phyloP scores from a whole-genome alignment of 441 rosid species.

The Populus tomentosa region DNA sequence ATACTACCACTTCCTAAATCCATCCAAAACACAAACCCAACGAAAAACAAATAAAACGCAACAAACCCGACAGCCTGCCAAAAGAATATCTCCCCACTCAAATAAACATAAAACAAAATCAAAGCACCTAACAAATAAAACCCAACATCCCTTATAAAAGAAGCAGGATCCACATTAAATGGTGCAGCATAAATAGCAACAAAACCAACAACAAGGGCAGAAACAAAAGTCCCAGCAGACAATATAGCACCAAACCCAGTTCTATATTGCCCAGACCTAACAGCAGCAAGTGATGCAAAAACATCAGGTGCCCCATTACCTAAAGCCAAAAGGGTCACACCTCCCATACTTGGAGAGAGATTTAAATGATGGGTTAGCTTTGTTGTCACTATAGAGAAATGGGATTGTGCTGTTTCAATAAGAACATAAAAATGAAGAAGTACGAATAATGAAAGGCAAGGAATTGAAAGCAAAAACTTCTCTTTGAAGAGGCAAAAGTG shows the following conservation, averaged over 20 bases:
- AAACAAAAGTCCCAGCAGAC: slow-evolving; percentile 89
- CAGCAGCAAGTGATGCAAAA: slow-evolving; percentile 81
- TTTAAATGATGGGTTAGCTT: slow-evolving; percentile 64
- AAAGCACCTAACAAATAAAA: slow-evolving; percentile 70
- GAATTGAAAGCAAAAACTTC: slow-evolving; percentile 46
- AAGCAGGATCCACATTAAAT: slow-evolving; percentile 62
- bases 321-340: slow-evolving; percentile 84
- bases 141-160: slow-evolving; percentile 74
- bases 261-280: slow-evolving; percentile 73
- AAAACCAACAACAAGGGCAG: slow-evolving; percentile 88
- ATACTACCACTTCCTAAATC: slow-evolving; percentile 52
- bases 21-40: slow-evolving; percentile 95
- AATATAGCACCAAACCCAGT: slow-evolving; percentile 92
- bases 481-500: slow-evolving; percentile 56
- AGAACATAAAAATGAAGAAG: slow-evolving; percentile 77
- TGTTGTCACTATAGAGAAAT: slow-evolving; percentile 86
- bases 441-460: slow-evolving; percentile 51
- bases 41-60: slow-evolving; percentile 78
- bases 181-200: slow-evolving; percentile 92
- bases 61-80: slow-evolving; percentile 95
- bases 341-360: slow-evolving; percentile 88
- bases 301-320: slow-evolving; percentile 98
- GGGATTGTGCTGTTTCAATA: slow-evolving; percentile 90
- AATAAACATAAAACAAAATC: slow-evolving; percentile 75
- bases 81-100: slow-evolving; percentile 91